Percentiles rank a stretch among this genome's conserved stretches.
Conservation (phyloP, 495 filamentous ascomycete species). For the Penicillium manginii region DNA sequence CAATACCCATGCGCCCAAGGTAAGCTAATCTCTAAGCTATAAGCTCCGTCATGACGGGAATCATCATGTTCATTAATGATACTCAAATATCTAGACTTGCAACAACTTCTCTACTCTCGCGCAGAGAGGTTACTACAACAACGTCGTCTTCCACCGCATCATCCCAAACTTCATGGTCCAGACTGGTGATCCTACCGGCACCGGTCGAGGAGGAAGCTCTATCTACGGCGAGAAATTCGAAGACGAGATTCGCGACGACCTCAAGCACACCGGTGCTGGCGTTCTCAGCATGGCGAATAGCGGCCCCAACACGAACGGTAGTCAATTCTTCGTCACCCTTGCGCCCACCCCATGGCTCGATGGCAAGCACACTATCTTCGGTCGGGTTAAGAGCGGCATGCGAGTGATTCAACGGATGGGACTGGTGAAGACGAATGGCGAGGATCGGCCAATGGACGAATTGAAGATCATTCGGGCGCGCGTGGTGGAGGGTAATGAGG, state of each 20-base stretch:
- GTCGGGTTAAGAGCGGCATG: slow-evolving; percentile 85
- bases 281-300: slow-evolving; percentile 95
- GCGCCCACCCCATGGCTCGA: slow-evolving; percentile 97
- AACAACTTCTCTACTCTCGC: slow-evolving; percentile 84
- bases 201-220: slow-evolving; percentile 83
- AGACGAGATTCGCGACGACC: slow-evolving; percentile 76
- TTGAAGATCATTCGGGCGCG: slow-evolving; percentile 78
- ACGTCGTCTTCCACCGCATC: slow-evolving; percentile 86
- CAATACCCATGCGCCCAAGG: slow-evolving; percentile 73
- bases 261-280: slow-evolving; percentile 95
- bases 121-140: slow-evolving; percentile 82
- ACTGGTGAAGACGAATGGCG: slow-evolving; percentile 78
- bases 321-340: slow-evolving; percentile 85
- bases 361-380: slow-evolving; percentile 97
- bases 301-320: slow-evolving; percentile 92
- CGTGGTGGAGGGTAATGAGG: slow-evolving; percentile 61
- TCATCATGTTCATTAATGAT: slow-evolving; percentile 13
- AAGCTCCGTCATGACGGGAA: background rate
- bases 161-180: slow-evolving; percentile 98
- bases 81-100: slow-evolving; percentile 63
- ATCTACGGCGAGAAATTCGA: slow-evolving; percentile 97
- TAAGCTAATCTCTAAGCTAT: slow-evolving; percentile 25
- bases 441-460: slow-evolving; percentile 81
- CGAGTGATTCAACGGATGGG: slow-evolving; percentile 86
- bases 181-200: slow-evolving; percentile 94